These are phyloP conservation scores for Coniella vitis DNA, from an alignment of 2,329 filamentous ascomycete species.

Conservation along the genomic window DNA sequence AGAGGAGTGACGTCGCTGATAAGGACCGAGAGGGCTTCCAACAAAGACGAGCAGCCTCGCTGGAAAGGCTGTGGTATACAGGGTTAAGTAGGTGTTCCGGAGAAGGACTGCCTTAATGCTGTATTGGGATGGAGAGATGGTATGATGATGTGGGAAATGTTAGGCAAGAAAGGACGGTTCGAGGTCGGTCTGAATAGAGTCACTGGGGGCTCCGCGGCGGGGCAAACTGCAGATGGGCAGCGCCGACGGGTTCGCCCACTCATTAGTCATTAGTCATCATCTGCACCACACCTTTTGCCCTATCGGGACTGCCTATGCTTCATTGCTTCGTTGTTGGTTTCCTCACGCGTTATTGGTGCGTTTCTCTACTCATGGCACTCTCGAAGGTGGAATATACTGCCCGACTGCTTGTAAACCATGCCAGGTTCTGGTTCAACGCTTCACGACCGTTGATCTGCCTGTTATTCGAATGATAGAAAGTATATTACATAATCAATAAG, in stretches of 20 bases:
- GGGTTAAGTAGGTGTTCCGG: background rate
- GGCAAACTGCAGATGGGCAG: slow-evolving; percentile 1
- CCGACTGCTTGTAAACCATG: too few species aligned
- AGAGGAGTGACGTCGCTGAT: slow-evolving; percentile 2
- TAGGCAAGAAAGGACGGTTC: background rate
- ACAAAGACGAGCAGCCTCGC: too few species aligned
- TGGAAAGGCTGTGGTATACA: background rate
- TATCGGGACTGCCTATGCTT: background rate
- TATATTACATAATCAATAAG: background rate
- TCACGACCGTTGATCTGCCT: too few species aligned
- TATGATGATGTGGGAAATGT: background rate
- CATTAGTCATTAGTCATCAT: background rate
- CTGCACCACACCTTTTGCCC: too few species aligned
- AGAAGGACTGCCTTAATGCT: background rate
- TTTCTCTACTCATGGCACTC: too few species aligned
- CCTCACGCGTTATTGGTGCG: too few species aligned
- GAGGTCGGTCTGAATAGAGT: slow-evolving; percentile 6
- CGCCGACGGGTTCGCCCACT: background rate
- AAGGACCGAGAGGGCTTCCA: background rate
- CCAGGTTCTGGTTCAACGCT: too few species aligned
- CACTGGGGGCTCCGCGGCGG: background rate
- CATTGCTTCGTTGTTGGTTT: background rate
- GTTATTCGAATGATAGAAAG: too few species aligned
- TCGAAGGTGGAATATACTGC: too few species aligned
- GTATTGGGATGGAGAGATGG: slow-evolving; percentile 1